A percentile compares a stretch with the other conserved stretches of the same genome.
These are phyloP conservation scores for Cryptococcus hybrid DNA, from an alignment of 1,284 basidiomycete genomes.

Conservation along the genomic window DNA sequence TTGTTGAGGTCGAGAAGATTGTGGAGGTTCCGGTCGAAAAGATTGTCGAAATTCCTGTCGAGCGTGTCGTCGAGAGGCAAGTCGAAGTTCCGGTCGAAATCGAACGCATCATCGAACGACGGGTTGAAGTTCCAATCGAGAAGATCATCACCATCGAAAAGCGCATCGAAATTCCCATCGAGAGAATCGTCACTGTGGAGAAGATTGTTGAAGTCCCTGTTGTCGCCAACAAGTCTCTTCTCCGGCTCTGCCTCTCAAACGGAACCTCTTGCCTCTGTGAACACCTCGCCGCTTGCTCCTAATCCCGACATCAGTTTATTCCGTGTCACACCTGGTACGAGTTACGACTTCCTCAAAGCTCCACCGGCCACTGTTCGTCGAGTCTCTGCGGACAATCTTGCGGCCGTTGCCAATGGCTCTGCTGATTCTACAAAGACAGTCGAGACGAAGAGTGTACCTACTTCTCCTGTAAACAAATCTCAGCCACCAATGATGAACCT, in stretches of 20 bases:
- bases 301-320: slow-evolving; percentile 44
- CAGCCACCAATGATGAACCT: slow-evolving; percentile 79
- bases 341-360: slow-evolving; percentile 51
- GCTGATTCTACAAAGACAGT: slow-evolving; percentile 15
- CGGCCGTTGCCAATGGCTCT: slow-evolving; percentile 9
- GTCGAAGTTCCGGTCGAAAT: slow-evolving; percentile 45
- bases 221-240: slow-evolving; percentile 10
- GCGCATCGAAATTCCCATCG: slow-evolving; percentile 35
- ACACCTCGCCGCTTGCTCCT: slow-evolving; percentile 17
- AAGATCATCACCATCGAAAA: slow-evolving; percentile 50
- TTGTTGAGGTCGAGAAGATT: slow-evolving; percentile 27
- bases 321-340: slow-evolving; percentile 41
- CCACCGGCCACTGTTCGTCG: slow-evolving; percentile 34
- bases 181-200: slow-evolving; percentile 35
- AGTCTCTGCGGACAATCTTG: slow-evolving; percentile 20
- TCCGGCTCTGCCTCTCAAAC: slow-evolving; percentile 21
- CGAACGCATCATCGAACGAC: slow-evolving; percentile 39
- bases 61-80: slow-evolving; percentile 37
- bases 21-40: slow-evolving; percentile 34
- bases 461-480: slow-evolving; percentile 59
- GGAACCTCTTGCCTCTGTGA: slow-evolving; percentile 19
- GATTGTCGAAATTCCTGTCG: slow-evolving; percentile 26
- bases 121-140: slow-evolving; percentile 35
- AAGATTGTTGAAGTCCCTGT: slow-evolving; percentile 41
- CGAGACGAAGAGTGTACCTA: slow-evolving; percentile 34